Evolutionary conservation across 75 land plant genomes (phyloP).

Genomic region (Pinus albicaulis): DNA sequence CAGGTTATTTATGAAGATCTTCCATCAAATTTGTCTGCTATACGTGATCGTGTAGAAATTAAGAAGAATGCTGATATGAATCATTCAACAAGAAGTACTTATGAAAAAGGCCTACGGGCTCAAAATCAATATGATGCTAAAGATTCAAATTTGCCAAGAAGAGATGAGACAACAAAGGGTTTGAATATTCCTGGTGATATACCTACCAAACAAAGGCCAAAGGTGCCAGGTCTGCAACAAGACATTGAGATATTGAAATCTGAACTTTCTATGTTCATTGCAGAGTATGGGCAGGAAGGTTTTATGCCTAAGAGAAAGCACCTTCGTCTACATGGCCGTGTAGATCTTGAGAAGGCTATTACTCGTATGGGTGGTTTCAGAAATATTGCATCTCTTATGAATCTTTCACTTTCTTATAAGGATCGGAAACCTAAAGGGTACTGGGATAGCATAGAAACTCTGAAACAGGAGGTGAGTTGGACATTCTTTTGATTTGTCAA

Average conservation of each 20-base stretch:
- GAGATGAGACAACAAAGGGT: not conserved
- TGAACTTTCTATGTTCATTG: slow-evolving; percentile 69
- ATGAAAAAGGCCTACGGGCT: not conserved
- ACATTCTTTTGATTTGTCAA: not conserved
- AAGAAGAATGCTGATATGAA: slow-evolving; percentile 7
- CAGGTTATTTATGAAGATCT: slow-evolving; percentile 98
- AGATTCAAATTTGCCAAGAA: not conserved
- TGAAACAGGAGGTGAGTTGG: slow-evolving; percentile 76
- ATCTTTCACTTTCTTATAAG: slow-evolving; percentile 83
- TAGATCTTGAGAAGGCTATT: slow-evolving; percentile 96
- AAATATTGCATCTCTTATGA: slow-evolving; percentile 71
- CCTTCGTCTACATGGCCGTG: slow-evolving; percentile 74
- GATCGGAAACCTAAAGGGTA: slow-evolving; percentile 90
- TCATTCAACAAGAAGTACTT: not conserved
- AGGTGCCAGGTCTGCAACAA: slow-evolving; percentile 70
- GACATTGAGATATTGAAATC: slow-evolving; percentile 75
- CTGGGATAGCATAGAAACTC: slow-evolving; percentile 90
- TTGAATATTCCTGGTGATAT: slow-evolving; percentile 6
- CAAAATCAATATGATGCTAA: not conserved
- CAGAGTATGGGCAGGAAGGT: slow-evolving; percentile 78
- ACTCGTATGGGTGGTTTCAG: slow-evolving; percentile 92
- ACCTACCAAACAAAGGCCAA: slow-evolving; percentile 40
- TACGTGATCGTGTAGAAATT: slow-evolving; percentile 82
- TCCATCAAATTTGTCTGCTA: slow-evolving; percentile 95
- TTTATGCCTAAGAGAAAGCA: slow-evolving; percentile 95